These are phyloP conservation scores for Aspergillus aculeatinus DNA, from an alignment of 2,329 filamentous ascomycete genomes.

Conservation along the genomic window DNA sequence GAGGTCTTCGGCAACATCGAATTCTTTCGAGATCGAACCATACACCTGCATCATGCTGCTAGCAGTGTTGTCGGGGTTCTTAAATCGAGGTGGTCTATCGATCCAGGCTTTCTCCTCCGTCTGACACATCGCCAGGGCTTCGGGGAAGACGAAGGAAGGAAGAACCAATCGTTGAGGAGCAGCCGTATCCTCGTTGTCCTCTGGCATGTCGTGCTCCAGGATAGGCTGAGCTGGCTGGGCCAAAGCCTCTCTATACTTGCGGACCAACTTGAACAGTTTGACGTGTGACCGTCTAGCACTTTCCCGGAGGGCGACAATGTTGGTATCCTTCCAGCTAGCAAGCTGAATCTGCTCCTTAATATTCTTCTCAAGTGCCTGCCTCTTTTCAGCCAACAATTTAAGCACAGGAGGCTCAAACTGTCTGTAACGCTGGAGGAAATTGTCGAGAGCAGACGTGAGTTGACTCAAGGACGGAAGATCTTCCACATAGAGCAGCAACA, in stretches of 20 bases:
- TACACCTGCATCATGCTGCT: slow-evolving; percentile 71
- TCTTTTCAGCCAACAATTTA: slow-evolving; percentile 66
- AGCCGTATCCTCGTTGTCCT: slow-evolving; percentile 34
- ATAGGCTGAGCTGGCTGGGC: slow-evolving; percentile 71
- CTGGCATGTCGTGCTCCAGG: slow-evolving; percentile 33
- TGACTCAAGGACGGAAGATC: slow-evolving; percentile 60
- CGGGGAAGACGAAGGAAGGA: slow-evolving; percentile 25
- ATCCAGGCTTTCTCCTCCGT: slow-evolving; percentile 34
- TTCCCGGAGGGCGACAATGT: slow-evolving; percentile 83
- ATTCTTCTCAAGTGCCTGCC: slow-evolving; percentile 77
- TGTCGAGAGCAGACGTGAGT: slow-evolving; percentile 66
- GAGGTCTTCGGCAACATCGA: slow-evolving; percentile 61
- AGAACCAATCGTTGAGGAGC: slow-evolving; percentile 12
- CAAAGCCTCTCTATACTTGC: slow-evolving; percentile 81
- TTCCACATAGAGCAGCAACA: slow-evolving; percentile 61
- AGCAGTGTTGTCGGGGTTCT: slow-evolving; percentile 67
- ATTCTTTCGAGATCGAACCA: slow-evolving; percentile 50
- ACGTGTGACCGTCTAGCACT: slow-evolving; percentile 87
- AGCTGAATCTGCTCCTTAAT: slow-evolving; percentile 91
- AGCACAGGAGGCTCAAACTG: slow-evolving; percentile 67
- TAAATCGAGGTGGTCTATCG: slow-evolving; percentile 63
- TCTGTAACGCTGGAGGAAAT: slow-evolving; percentile 73
- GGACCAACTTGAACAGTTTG: slow-evolving; percentile 86
- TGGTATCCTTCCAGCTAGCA: slow-evolving; percentile 97
- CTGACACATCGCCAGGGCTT: slow-evolving; percentile 35